Percentiles rank a stretch among this genome's conserved stretches.
Conservation (phyloP, 371 early-diverging fungal species). For the Coemansia sp. region DNA sequence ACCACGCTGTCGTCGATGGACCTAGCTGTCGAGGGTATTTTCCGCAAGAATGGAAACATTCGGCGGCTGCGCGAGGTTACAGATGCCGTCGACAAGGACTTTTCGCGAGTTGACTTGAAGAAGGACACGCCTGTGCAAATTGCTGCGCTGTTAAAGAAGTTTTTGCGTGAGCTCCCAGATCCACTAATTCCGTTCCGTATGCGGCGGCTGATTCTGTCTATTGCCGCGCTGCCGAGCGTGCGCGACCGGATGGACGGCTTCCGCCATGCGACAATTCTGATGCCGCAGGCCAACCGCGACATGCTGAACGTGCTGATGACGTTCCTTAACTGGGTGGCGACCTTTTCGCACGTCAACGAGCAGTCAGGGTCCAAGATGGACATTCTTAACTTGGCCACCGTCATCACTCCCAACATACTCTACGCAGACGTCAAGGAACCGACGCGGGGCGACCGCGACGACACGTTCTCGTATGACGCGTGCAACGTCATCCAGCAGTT, state of each 20-base stretch:
- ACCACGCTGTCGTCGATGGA: constrained; percentile 77
- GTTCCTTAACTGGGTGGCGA: constrained; percentile 80
- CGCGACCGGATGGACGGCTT: constrained; percentile 55
- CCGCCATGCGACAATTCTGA: constrained; percentile 75
- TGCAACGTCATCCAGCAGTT: constrained; percentile 74
- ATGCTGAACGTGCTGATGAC: constrained; percentile 81
- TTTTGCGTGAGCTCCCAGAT: constrained; percentile 92
- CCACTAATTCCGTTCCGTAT: constrained; percentile 88
- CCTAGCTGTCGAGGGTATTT: constrained; percentile 89
- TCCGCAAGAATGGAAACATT: constrained; percentile 97
- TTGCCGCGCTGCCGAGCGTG: constrained; percentile 35
- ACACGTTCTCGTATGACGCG: constrained; percentile 64
- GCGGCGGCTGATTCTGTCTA: constrained; percentile 73
- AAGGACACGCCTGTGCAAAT: constrained; percentile 85
- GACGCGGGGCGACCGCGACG: constrained; percentile 64
- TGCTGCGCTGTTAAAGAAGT: constrained; percentile 92
- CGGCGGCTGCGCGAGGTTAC: constrained; percentile 73
- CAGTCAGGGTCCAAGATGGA: constrained; percentile 87
- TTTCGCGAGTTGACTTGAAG: constrained; percentile 62
- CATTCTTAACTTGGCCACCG: constrained; percentile 82
- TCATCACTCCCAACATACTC: constrained; percentile 90
- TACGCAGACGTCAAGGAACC: constrained; percentile 83
- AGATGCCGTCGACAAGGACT: constrained; percentile 72
- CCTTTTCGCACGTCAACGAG: constrained; percentile 63
- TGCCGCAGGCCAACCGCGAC: constrained; percentile 90